phyloP scores from a whole-genome alignment of 139 green algal genomes.

The Spirogloea muscicola region DNA sequence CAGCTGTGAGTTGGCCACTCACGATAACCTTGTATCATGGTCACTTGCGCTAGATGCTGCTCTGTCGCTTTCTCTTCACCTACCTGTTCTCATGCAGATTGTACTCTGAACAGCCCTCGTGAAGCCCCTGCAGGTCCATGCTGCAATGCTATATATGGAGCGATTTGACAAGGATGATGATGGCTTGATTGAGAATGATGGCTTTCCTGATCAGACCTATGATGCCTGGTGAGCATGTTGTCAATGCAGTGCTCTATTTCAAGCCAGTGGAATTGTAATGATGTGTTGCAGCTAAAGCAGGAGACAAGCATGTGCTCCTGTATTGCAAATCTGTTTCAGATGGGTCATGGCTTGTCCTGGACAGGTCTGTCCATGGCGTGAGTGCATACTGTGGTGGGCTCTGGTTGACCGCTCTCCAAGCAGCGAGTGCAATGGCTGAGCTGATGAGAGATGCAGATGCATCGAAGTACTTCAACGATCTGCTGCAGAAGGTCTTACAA shows the following conservation, averaged over 20 bases:
- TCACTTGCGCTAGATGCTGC: not conserved
- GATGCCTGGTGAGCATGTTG: constrained; percentile 24
- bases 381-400: constrained; percentile 48
- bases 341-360: not conserved
- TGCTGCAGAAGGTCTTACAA: no score
- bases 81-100: not conserved
- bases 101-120: not conserved
- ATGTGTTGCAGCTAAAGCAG: not conserved
- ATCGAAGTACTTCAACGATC: not conserved
- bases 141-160: constrained; percentile 5
- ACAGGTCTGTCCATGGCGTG: constrained; percentile 40
- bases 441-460: constrained; percentile 4
- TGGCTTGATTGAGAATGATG: constrained; percentile 46
- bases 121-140: constrained; percentile 1
- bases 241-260: no score
- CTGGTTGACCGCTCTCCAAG: constrained; percentile 45
- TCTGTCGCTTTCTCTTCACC: not conserved
- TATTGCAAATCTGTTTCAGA: no score
- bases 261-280: not conserved
- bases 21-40: not conserved
- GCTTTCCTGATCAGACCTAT: constrained; percentile 47
- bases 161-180: constrained; percentile 40
- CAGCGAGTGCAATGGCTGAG: constrained; percentile 17
- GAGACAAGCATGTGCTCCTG: not conserved
- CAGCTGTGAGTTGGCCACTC: not conserved